These are phyloP conservation scores for Elongisporangium senticosum DNA, from an alignment of 352 stramenopile genomes.

Conservation along the genomic window DNA sequence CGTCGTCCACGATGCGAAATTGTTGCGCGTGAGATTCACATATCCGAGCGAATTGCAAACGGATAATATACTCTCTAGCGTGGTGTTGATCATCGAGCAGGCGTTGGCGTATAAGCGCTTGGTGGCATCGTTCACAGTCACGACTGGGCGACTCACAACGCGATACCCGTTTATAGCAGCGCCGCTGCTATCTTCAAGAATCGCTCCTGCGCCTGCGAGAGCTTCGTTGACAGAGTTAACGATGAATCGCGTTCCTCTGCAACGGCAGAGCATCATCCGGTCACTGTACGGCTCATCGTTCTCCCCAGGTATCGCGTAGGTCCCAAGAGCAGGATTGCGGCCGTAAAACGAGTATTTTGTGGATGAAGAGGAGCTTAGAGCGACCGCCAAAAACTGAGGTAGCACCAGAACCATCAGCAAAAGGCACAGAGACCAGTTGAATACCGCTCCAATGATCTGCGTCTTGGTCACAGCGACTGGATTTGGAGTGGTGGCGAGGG, in stretches of 20 bases:
- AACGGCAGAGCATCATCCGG: conserved; percentile 34
- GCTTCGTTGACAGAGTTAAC: background rate
- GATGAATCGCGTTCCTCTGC: background rate
- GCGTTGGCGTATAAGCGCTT: conserved; percentile 1
- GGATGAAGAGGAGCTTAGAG: background rate
- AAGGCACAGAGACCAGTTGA: conserved; percentile 24
- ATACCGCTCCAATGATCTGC: conserved; percentile 5
- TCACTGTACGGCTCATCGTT: conserved; percentile 53
- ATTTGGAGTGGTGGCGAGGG: background rate
- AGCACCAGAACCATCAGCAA: conserved; percentile 23
- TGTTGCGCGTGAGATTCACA: conserved; percentile 4
- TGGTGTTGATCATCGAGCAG: conserved; percentile 20
- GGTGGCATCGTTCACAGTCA: background rate
- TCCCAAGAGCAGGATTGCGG: conserved; percentile 6
- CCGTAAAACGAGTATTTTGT: conserved; percentile 10
- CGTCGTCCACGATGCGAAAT: conserved; percentile 20
- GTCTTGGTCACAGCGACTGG: background rate
- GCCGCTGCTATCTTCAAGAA: background rate
- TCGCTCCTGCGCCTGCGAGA: background rate
- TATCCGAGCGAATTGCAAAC: conserved; percentile 24
- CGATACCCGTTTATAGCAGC: conserved; percentile 16
- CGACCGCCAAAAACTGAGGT: conserved; percentile 21
- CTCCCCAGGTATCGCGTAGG: conserved; percentile 13
- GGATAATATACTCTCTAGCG: conserved; percentile 16
- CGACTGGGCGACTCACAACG: conserved; percentile 1